phyloP scores from a whole-genome alignment of 164 flowering plant genomes.

The Aristolochia fimbriata region DNA sequence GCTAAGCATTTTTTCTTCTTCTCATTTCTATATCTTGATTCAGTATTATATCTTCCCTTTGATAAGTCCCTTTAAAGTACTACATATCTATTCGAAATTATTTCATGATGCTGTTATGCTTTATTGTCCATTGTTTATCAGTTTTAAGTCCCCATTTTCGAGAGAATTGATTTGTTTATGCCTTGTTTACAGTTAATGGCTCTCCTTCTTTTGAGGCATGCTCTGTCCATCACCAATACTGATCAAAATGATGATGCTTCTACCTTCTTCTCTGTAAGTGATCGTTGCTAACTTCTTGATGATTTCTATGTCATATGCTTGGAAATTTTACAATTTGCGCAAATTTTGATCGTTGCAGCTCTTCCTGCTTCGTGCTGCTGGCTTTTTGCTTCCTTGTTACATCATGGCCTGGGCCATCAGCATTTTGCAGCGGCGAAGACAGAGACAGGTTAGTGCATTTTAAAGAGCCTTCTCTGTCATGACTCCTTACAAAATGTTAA shows the following conservation, averaged over 20 bases:
- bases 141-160: background rate
- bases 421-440: constrained; percentile 78
- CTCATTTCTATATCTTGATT: background rate
- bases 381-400: constrained; percentile 88
- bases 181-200: constrained; percentile 55
- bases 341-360: constrained; percentile 41
- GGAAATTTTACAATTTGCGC: background rate
- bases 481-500: too few species aligned
- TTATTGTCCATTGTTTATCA: background rate
- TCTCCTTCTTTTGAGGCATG: constrained; percentile 70
- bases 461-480: too few species aligned
- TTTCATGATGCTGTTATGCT: background rate
- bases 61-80: background rate
- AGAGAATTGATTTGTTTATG: background rate
- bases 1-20: background rate
- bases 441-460: constrained; percentile 40
- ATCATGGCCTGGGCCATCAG: constrained; percentile 96
- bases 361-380: constrained; percentile 85
- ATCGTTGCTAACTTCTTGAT: background rate
- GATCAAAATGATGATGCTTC: constrained; percentile 57
- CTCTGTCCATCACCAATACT: constrained; percentile 33
- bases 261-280: constrained; percentile 64
- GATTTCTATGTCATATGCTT: background rate
- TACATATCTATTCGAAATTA: background rate
- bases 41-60: background rate